These are phyloP conservation scores for Macadamia integrifolia DNA, from an alignment of 164 flowering plant species.

Conservation along the genomic window DNA sequence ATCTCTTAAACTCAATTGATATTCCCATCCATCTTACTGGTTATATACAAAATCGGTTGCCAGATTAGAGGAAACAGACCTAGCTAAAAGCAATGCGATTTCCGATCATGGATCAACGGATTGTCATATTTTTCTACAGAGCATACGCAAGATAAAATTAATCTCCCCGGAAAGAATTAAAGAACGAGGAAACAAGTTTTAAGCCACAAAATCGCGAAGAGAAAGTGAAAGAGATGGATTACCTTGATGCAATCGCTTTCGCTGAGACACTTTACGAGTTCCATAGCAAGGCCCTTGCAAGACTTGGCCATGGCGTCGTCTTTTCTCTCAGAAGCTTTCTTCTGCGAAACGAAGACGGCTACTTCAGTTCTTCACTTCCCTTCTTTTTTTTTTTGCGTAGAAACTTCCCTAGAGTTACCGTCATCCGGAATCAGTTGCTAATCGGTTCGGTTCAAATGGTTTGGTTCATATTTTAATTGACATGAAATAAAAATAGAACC, in stretches of 20 bases:
- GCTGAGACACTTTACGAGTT: slow-evolving; percentile 82
- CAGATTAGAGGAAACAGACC: too few relatives aligned
- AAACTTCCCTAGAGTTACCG: too few relatives aligned
- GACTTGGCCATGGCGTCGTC: slow-evolving; percentile 62
- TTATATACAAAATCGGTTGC: too few relatives aligned
- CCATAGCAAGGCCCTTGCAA: slow-evolving; percentile 82
- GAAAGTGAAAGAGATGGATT: not conserved
- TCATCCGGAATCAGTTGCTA: too few relatives aligned
- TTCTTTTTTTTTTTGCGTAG: too few relatives aligned
- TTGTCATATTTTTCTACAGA: not conserved
- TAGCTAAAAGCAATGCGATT: not conserved
- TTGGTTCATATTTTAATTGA: too few relatives aligned
- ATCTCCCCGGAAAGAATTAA: not conserved
- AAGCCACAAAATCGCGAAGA: not conserved
- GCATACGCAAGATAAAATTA: not conserved
- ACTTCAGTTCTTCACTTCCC: too few relatives aligned
- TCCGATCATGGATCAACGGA: not conserved
- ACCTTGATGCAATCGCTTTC: slow-evolving; percentile 82
- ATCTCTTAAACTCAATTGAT: too few relatives aligned
- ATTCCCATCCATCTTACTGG: too few relatives aligned
- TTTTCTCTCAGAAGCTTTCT: not conserved
- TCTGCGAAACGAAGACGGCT: too few relatives aligned
- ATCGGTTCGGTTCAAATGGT: too few relatives aligned
- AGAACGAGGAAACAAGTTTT: not conserved
- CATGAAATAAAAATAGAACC: too few relatives aligned